phyloP scores from a whole-genome alignment of 371 early-diverging fungal species.

The Mortierella sp. region DNA sequence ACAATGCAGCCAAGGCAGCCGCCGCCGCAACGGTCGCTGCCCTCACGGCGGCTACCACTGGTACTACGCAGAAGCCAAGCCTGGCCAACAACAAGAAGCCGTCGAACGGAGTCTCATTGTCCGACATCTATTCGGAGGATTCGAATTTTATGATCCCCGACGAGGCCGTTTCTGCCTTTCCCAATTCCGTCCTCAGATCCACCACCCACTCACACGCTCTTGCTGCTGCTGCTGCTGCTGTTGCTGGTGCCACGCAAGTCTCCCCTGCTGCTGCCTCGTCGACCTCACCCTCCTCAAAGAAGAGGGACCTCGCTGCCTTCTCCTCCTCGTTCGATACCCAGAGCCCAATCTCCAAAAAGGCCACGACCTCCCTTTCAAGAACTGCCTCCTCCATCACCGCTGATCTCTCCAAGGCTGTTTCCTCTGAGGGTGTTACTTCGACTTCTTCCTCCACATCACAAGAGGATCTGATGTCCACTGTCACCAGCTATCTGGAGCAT shows the following conservation, averaged over 20 bases:
- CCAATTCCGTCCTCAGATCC: conserved; percentile 42
- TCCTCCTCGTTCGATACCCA: conserved; percentile 51
- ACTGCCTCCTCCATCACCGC: not conserved
- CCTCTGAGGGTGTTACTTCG: not conserved
- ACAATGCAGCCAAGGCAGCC: conserved; percentile 26
- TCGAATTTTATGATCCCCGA: conserved; percentile 45
- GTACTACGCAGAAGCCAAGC: conserved; percentile 12
- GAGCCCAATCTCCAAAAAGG: conserved; percentile 46
- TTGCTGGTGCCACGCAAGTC: no score
- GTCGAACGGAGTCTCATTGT: conserved; percentile 55
- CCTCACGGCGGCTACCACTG: conserved; percentile 28
- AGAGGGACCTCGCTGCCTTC: conserved; percentile 44
- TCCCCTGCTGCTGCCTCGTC: not conserved
- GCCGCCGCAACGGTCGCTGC: conserved; percentile 43
- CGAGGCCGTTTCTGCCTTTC: conserved; percentile 48
- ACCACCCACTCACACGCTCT: not conserved
- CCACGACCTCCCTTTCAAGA: conserved; percentile 9
- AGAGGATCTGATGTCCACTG: conserved; percentile 44
- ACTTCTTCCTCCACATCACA: conserved; percentile 11
- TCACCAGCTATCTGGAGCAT: conserved; percentile 54
- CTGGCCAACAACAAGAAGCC: conserved; percentile 41
- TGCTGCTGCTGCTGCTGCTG: not conserved
- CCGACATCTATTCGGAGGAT: conserved; percentile 56
- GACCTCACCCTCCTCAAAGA: conserved; percentile 28
- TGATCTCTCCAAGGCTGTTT: not conserved